Conservation (phyloP, 1,284 basidiomycete genomes). For the Nidula niveotomentosa region DNA sequence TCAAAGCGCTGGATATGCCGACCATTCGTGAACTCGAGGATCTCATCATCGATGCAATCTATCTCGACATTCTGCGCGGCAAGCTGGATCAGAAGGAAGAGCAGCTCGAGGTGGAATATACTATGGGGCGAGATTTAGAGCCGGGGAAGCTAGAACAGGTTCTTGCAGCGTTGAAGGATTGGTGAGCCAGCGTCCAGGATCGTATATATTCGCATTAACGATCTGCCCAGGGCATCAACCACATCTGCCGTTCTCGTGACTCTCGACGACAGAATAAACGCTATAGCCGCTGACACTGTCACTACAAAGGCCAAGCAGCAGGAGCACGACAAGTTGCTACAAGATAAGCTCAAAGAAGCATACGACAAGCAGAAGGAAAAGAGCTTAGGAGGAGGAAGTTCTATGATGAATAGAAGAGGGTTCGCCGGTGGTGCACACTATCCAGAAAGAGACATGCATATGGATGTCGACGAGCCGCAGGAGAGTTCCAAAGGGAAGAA, state of each 20-base stretch:
- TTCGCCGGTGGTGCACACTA: no score
- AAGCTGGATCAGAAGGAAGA: constrained; percentile 90
- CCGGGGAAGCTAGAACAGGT: constrained; percentile 64
- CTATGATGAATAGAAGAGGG: constrained; percentile 14
- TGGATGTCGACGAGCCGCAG: constrained; percentile 47
- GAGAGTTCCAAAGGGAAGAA: constrained; percentile 7
- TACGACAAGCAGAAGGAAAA: constrained; percentile 50
- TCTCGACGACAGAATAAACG: constrained; percentile 48
- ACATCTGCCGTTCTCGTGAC: constrained; percentile 55
- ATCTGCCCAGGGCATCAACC: constrained; percentile 61
- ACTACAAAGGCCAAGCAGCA: constrained; percentile 30
- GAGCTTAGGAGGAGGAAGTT: constrained; percentile 19
- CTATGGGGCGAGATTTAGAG: constrained; percentile 85
- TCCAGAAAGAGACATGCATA: constrained; percentile 27
- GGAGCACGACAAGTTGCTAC: constrained; percentile 46
- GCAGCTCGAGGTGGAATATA: constrained; percentile 88
- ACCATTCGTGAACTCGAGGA: constrained; percentile 89
- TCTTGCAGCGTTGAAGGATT: constrained; percentile 63
- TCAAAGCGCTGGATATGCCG: constrained; percentile 67
- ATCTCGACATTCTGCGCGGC: constrained; percentile 84
- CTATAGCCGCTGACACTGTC: constrained; percentile 39
- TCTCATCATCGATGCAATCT: constrained; percentile 94
- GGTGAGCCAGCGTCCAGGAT: constrained; percentile 45
- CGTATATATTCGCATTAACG: no score
- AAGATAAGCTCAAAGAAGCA: constrained; percentile 50